These are phyloP conservation scores for Aspergillus terreus DNA, from an alignment of 2,329 filamentous ascomycete genomes.

Conservation along the genomic window DNA sequence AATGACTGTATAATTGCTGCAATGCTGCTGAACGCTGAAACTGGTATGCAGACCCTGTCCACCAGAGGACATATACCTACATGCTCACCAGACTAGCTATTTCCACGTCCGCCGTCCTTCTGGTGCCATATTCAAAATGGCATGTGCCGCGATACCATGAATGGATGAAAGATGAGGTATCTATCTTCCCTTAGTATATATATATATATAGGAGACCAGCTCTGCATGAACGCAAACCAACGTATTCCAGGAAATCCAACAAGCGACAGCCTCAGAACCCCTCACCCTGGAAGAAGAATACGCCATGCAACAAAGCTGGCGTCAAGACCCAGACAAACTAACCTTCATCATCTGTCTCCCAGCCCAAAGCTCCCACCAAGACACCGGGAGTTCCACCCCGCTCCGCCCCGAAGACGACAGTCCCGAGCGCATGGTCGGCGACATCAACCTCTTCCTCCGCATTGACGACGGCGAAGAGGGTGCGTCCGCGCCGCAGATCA, in stretches of 20 bases:
- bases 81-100: slow-evolving; percentile 52
- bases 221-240: slow-evolving; percentile 7
- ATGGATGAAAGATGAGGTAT: slow-evolving; percentile 82
- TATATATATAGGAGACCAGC: not conserved
- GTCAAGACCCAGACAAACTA: slow-evolving; percentile 75
- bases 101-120: slow-evolving; percentile 60
- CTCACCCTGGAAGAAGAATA: slow-evolving; percentile 79
- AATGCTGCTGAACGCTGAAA: slow-evolving; percentile 36
- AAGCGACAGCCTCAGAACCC: slow-evolving; percentile 82
- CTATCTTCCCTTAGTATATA: not conserved
- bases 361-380: not conserved
- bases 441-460: slow-evolving; percentile 78
- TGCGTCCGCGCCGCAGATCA: slow-evolving; percentile 29
- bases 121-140: slow-evolving; percentile 78
- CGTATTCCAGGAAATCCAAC: slow-evolving; percentile 59
- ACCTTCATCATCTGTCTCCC: slow-evolving; percentile 81
- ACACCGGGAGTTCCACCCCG: not conserved
- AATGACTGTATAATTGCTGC: not conserved
- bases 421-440: slow-evolving; percentile 62
- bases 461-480: slow-evolving; percentile 51
- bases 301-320: slow-evolving; percentile 86
- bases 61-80: not conserved
- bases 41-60: slow-evolving; percentile 20
- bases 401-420: slow-evolving; percentile 49
- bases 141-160: slow-evolving; percentile 80